These are phyloP conservation scores for Debaryomyces tyrocola DNA, from an alignment of 805 yeast species.

Conservation along the genomic window DNA sequence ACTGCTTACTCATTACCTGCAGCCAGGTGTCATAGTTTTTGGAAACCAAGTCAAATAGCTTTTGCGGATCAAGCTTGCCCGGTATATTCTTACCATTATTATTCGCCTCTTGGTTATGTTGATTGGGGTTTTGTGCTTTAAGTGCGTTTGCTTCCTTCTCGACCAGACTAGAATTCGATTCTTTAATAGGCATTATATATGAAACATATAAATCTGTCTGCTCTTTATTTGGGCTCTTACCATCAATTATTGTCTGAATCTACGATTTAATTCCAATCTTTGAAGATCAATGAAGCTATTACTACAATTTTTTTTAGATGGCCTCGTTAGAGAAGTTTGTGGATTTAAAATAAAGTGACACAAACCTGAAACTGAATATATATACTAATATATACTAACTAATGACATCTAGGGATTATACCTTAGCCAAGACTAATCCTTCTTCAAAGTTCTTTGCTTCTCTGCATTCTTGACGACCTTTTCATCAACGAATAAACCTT, in stretches of 20 bases:
- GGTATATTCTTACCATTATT: neutral
- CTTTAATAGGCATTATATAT: slow-evolving; percentile 7
- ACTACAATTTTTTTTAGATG: neutral
- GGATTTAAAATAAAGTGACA: neutral
- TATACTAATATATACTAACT: neutral
- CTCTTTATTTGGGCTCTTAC: neutral
- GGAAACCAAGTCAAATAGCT: slow-evolving; percentile 30
- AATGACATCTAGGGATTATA: neutral
- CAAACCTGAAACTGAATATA: neutral
- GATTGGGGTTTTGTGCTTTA: neutral
- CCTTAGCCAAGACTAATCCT: slow-evolving; percentile 39
- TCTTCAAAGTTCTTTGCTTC: slow-evolving; percentile 86
- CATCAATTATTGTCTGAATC: neutral
- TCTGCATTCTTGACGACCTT: slow-evolving; percentile 91
- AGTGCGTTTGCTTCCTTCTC: neutral
- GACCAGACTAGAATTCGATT: neutral
- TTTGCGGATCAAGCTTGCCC: slow-evolving; percentile 19
- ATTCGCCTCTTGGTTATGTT: neutral
- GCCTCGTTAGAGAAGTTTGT: neutral
- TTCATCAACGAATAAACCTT: slow-evolving; percentile 87
- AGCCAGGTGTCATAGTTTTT: slow-evolving; percentile 42
- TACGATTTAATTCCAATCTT: no score
- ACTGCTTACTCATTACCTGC: slow-evolving; percentile 27
- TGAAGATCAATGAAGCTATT: no score
- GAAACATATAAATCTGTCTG: slow-evolving; percentile 1